These are phyloP conservation scores for Chaetomium sp. DNA, from an alignment of 2,329 filamentous ascomycete genomes.

Conservation along the genomic window DNA sequence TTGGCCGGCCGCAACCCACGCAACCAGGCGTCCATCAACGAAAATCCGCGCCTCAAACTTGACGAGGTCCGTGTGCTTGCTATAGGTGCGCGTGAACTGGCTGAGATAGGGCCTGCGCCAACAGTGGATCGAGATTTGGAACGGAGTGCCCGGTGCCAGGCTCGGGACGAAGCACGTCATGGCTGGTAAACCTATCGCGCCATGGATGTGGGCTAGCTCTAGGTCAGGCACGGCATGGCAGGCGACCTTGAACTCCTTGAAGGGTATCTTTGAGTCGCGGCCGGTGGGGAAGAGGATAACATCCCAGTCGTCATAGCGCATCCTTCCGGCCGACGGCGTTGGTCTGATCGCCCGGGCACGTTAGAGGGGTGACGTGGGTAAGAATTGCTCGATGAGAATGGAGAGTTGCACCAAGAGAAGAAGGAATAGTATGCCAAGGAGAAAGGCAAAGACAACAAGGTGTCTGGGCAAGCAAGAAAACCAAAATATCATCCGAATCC, in stretches of 20 bases:
- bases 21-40: conserved; percentile 65
- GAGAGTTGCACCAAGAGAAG: conserved; percentile 15
- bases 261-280: conserved; percentile 63
- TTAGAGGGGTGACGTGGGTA: neutral
- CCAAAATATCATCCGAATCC: conserved; percentile 11
- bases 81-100: conserved; percentile 57
- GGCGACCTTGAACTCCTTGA: conserved; percentile 80
- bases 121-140: conserved; percentile 74
- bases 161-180: conserved; percentile 73
- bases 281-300: conserved; percentile 72
- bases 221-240: conserved; percentile 68
- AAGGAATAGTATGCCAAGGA: conserved; percentile 16
- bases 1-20: conserved; percentile 46
- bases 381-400: conserved; percentile 24
- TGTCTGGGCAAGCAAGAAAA: conserved; percentile 20
- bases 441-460: conserved; percentile 1
- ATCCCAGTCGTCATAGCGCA: conserved; percentile 89
- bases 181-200: conserved; percentile 59
- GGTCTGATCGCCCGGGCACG: conserved; percentile 35
- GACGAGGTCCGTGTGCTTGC: conserved; percentile 57
- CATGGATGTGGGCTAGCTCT: conserved; percentile 56
- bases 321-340: conserved; percentile 41
- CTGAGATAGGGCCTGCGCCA: conserved; percentile 67
- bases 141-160: conserved; percentile 58
- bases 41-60: conserved; percentile 68